Conservation (phyloP, 2,329 filamentous ascomycete species). For the Metarhizium humberi region DNA sequence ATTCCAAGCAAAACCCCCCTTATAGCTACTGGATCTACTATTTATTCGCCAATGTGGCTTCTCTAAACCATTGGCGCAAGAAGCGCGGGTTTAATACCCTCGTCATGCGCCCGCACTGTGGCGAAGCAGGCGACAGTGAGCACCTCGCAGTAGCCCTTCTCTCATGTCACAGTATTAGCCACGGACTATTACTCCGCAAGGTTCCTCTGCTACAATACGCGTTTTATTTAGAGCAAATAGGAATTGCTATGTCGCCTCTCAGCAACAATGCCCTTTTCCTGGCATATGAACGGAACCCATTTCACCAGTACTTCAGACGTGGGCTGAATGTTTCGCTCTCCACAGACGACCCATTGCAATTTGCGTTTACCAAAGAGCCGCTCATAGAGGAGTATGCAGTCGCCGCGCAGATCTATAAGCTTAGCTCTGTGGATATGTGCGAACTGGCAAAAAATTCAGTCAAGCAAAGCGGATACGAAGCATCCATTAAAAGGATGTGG, state of each 20-base stretch:
- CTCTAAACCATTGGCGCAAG: slow-evolving; percentile 85
- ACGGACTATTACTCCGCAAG: slow-evolving; percentile 85
- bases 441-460: slow-evolving; percentile 96
- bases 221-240: slow-evolving; percentile 96
- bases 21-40: slow-evolving; percentile 99
- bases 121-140: slow-evolving; percentile 93
- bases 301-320: slow-evolving; percentile 88
- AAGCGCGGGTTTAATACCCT: slow-evolving; percentile 94
- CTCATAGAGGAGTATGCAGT: slow-evolving; percentile 97
- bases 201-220: slow-evolving; percentile 93
- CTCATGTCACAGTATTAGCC: slow-evolving; percentile 94
- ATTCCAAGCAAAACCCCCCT: slow-evolving; percentile 87
- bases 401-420: slow-evolving; percentile 95
- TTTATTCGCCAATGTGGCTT: slow-evolving; percentile 86
- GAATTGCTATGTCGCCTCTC: slow-evolving; percentile 97
- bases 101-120: slow-evolving; percentile 84
- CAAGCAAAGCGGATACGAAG: slow-evolving; percentile 87
- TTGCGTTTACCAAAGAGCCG: slow-evolving; percentile 96
- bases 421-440: slow-evolving; percentile 96
- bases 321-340: slow-evolving; percentile 93
- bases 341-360: slow-evolving; percentile 93
- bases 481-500: slow-evolving; percentile 84
- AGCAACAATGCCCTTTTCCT: slow-evolving; percentile 97
- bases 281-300: slow-evolving; percentile 94
- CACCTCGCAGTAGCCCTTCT: slow-evolving; percentile 86